These are phyloP conservation scores for Penicillium odoratum DNA, from an alignment of 495 filamentous ascomycete species.

Conservation along the genomic window DNA sequence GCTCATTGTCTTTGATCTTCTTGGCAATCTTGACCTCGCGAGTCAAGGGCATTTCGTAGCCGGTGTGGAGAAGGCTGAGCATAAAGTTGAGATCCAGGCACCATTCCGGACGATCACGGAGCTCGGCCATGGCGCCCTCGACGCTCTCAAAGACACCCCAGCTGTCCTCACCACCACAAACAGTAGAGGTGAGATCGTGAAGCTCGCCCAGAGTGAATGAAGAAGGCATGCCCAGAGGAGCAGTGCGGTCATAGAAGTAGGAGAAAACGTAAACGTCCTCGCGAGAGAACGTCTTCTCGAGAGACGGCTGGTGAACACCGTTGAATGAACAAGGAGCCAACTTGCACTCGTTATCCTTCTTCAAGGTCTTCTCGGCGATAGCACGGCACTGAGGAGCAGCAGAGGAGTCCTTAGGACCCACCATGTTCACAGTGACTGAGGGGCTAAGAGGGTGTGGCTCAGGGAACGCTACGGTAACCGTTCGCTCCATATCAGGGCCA, in stretches of 20 bases:
- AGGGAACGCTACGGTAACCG: constrained; percentile 64
- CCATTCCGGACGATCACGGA: constrained; percentile 78
- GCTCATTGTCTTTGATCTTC: constrained; percentile 95
- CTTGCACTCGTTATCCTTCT: constrained; percentile 80
- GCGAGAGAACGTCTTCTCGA: constrained; percentile 86
- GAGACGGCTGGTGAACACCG: constrained; percentile 88
- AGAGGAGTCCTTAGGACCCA: constrained; percentile 68
- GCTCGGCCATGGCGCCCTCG: constrained; percentile 68
- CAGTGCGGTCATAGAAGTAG: constrained; percentile 94
- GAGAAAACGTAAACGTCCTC: constrained; percentile 97
- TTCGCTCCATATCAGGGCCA: constrained; percentile 69
- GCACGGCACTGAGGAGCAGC: constrained; percentile 84
- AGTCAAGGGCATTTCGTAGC: constrained; percentile 96
- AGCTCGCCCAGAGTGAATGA: constrained; percentile 88
- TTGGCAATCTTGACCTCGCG: constrained; percentile 96
- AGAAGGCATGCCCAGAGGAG: constrained; percentile 91
- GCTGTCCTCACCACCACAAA: constrained; percentile 73
- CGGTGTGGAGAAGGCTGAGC: constrained; percentile 86
- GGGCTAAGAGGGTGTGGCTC: constrained; percentile 61
- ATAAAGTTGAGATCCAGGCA: constrained; percentile 97
- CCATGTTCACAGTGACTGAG: constrained; percentile 74
- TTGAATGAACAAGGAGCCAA: constrained; percentile 95
- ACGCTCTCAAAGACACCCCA: constrained; percentile 80
- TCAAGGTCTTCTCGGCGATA: constrained; percentile 84
- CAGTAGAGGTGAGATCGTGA: constrained; percentile 75